Conservation (phyloP, 305 asterid genomes). For the Petunia hybrid region DNA sequence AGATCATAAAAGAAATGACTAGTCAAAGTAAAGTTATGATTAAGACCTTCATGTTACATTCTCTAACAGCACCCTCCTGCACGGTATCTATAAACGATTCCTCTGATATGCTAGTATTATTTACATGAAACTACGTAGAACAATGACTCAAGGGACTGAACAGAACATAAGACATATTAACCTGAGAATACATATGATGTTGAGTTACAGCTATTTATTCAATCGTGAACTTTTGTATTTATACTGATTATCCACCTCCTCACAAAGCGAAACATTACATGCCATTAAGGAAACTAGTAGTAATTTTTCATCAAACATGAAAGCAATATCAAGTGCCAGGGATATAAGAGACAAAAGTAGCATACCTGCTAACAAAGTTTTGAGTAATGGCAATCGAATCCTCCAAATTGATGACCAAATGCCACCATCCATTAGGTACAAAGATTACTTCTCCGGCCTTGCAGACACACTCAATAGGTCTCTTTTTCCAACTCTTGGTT, state of each 20-base stretch:
- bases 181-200: constrained; percentile 9
- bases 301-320: background rate
- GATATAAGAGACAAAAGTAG: constrained; percentile 29
- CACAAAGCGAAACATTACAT: background rate
- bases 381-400: constrained; percentile 98
- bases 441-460: constrained; percentile 92
- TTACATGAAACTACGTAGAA: background rate
- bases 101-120: background rate
- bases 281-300: background rate
- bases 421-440: constrained; percentile 99
- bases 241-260: background rate
- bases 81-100: background rate
- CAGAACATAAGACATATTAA: background rate
- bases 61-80: background rate
- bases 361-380: constrained; percentile 92
- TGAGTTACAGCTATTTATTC: constrained; percentile 5
- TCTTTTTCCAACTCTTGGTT: constrained; percentile 71
- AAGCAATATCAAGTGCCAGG: constrained; percentile 25
- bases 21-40: background rate
- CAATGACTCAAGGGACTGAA: background rate
- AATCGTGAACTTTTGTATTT: background rate
- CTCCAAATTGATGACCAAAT: constrained; percentile 92
- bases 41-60: background rate
- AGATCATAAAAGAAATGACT: background rate
- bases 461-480: constrained; percentile 89